Percentiles rank a stretch among this genome's conserved stretches.
phyloP scores from a whole-genome alignment of 495 filamentous ascomycete genomes.

The Filosporella fistucella region DNA sequence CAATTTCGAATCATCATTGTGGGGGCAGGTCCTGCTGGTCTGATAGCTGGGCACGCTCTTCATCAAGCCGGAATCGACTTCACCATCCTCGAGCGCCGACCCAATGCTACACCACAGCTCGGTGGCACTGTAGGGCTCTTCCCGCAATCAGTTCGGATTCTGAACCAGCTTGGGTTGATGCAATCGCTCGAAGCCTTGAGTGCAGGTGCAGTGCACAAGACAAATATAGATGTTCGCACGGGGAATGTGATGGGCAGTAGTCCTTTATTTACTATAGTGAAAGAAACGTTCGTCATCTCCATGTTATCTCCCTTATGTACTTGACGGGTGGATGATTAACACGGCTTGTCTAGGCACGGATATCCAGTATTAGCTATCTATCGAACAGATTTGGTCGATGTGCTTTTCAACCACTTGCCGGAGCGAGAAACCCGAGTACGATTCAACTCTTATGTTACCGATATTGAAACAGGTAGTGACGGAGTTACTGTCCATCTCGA shows the following conservation, averaged over 20 bases:
- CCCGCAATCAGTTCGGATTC: slow-evolving; percentile 5
- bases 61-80: slow-evolving; percentile 2
- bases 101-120: slow-evolving; percentile 4
- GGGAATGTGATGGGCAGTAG: slow-evolving; percentile 3
- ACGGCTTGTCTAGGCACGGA: slow-evolving; percentile 1
- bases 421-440: slow-evolving; percentile 3
- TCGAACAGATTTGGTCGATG: slow-evolving; percentile 2
- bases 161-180: slow-evolving; percentile 5
- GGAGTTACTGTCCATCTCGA: slow-evolving; percentile 4
- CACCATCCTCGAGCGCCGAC: slow-evolving; percentile 1
- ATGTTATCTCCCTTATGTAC: slow-evolving; percentile 1
- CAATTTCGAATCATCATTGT: slow-evolving; percentile 4
- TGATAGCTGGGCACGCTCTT: slow-evolving; percentile 4
- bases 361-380: slow-evolving; percentile 2
- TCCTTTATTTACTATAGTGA: slow-evolving; percentile 2
- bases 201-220: slow-evolving; percentile 3
- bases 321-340: slow-evolving; percentile 1
- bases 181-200: slow-evolving; percentile 3
- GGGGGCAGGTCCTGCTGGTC: slow-evolving; percentile 3
- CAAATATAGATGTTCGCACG: slow-evolving; percentile 1
- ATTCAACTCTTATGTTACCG: slow-evolving; percentile 4
- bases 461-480: slow-evolving; percentile 3
- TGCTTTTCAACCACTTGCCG: slow-evolving; percentile 1
- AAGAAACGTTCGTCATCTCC: background rate
- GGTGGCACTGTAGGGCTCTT: slow-evolving; percentile 4